Evolutionary conservation across 805 yeast genomes (phyloP).

Genomic region (Starmerella lactis-condensi): DNA sequence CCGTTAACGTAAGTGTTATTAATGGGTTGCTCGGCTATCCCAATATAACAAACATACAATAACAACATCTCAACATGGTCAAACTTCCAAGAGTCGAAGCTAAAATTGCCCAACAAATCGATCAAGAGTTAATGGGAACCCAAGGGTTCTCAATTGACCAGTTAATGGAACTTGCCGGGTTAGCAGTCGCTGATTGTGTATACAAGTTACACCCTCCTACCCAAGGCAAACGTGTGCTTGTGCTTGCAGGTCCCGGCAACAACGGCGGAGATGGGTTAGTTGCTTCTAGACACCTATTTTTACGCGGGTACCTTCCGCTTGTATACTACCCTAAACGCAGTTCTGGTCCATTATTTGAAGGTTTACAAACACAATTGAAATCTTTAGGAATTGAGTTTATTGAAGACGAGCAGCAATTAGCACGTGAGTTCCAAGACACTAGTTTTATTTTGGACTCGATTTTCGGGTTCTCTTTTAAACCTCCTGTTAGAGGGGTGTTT

Average conservation of each 20-base stretch:
- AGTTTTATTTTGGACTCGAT: conserved; percentile 56
- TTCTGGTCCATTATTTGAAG: conserved; percentile 37
- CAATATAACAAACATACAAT: too few species aligned
- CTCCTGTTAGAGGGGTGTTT: conserved; percentile 73
- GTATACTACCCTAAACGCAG: conserved; percentile 63
- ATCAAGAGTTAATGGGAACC: conserved; percentile 69
- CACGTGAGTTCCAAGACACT: conserved; percentile 23
- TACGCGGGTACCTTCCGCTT: conserved; percentile 61
- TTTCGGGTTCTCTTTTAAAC: conserved; percentile 85
- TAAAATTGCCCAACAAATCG: conserved; percentile 53
- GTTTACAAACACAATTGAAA: conserved; percentile 46
- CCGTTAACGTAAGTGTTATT: too few species aligned
- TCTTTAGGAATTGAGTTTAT: conserved; percentile 45
- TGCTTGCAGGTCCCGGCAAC: conserved; percentile 88
- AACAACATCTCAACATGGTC: too few species aligned
- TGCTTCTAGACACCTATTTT: conserved; percentile 73
- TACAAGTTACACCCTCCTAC: conserved; percentile 45
- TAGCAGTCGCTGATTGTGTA: conserved; percentile 80
- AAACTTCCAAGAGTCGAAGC: conserved; percentile 18
- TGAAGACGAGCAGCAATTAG: conserved; percentile 20
- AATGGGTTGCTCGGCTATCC: too few species aligned
- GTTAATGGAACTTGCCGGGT: conserved; percentile 90
- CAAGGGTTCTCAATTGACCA: conserved; percentile 72
- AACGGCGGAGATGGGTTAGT: conserved; percentile 93
- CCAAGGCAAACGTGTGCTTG: conserved; percentile 31